Base-by-base conservation (phyloP, 2,329 filamentous ascomycete genomes). In the Pyricularia sp. region DNA sequence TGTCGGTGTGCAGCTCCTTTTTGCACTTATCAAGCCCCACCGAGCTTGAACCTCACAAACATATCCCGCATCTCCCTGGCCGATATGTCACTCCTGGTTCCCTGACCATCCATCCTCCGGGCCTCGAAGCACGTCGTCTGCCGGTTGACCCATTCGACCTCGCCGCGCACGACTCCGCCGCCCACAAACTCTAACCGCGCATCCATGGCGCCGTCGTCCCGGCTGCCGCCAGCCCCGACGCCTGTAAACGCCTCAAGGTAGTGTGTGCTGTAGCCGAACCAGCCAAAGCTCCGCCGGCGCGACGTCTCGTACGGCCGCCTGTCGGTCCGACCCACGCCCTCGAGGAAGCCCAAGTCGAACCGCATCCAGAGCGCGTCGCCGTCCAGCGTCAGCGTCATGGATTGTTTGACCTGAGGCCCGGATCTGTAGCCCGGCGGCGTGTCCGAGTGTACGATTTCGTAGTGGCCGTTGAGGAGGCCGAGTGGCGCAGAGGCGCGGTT, bases 351-450 rank as follows among this genome's bases (percentile, higher is more conserved):
- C 17, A 67, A 28, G 66, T 30, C 23, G 66, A 67, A 67, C 26
- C 59, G 14, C 14, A 67, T 55, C 66, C 66, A 67, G 26, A 67
- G 66, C 25, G 42, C 66, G 20, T 67, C 66, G 42, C 66, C 66
- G 66, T 67, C 66, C 5, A 67, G 36, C 33, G 66, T 67, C 42
- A 50, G 59, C 4, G 59, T n/a, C 50, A 67, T 14, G 25, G 1
- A n/a, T 5, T 7, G 66, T 3, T 26, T 26, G 3, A 20, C 11
- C 50, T 4, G 4, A 14, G 2, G 5, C 4, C 3, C 10, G 17
- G 7, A 12, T 7, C 11, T 12, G 50, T 59, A 58, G 12, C 42
- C 42, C 2, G 12, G 9, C 4, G 66, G 66, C 1, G 9, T 20
- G 7, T 67, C 66, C 26, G n/a, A 23, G 42, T 20, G n/a, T 17